Evolutionary conservation across 73 alveolate genomes (phyloP).

Genomic region (Tetrahymena elliotti): DNA sequence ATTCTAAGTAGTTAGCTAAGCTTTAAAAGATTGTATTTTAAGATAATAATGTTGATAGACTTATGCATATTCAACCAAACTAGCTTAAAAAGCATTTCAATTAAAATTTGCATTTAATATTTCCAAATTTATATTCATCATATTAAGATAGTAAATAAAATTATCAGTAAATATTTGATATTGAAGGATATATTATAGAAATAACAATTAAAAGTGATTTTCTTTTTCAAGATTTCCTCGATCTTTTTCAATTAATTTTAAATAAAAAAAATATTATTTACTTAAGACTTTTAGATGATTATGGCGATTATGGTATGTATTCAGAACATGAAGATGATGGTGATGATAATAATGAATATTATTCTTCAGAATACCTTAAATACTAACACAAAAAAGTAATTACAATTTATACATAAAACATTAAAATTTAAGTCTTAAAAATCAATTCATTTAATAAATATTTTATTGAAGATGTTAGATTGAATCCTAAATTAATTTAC

Average conservation of each 20-base stretch:
- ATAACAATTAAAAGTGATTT: too few relatives aligned
- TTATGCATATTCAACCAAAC: neutral
- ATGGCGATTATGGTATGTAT: neutral
- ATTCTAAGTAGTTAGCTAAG: neutral
- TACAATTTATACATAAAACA: neutral
- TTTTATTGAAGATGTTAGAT: neutral
- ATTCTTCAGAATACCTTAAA: neutral
- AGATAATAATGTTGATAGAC: too few relatives aligned
- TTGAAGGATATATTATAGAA: neutral
- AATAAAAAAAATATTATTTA: too few relatives aligned
- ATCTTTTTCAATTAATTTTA: neutral
- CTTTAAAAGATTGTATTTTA: too few relatives aligned
- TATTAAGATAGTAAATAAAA: too few relatives aligned
- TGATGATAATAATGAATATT: too few relatives aligned
- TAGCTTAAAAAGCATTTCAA: neutral
- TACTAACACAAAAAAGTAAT: too few relatives aligned
- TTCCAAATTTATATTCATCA: neutral
- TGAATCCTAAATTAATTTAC: neutral
- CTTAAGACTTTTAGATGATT: neutral
- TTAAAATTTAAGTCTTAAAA: neutral
- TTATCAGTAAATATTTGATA: neutral
- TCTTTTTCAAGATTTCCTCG: neutral
- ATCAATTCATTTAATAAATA: neutral
- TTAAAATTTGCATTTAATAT: too few relatives aligned
- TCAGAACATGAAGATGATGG: too few relatives aligned